Evolutionary conservation across 2,329 filamentous ascomycete genomes (phyloP).

Genomic region (Diaporthe batatas): DNA sequence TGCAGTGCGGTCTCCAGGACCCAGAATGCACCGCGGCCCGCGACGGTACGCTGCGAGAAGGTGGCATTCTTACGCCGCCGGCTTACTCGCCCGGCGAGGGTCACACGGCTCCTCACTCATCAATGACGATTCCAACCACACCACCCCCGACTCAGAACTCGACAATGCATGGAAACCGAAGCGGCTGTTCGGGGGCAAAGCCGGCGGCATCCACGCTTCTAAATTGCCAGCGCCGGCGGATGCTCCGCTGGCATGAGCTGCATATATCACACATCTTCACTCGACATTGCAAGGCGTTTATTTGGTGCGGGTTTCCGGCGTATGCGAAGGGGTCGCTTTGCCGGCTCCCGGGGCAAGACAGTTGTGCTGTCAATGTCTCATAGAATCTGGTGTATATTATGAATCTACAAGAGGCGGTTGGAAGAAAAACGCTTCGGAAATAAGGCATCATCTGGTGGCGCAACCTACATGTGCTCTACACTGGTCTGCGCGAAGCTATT

Average conservation of each 20-base stretch:
- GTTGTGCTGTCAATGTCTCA: constrained; percentile 28
- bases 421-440: not conserved
- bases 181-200: not conserved
- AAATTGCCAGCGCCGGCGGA: not conserved
- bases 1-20: not conserved
- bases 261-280: constrained; percentile 41
- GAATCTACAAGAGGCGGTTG: not conserved
- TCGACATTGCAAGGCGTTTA: constrained; percentile 43
- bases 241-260: constrained; percentile 32
- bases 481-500: not conserved
- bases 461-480: no score
- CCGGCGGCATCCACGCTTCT: not conserved
- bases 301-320: constrained; percentile 27
- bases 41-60: not conserved
- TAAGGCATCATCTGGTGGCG: not conserved
- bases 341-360: constrained; percentile 20
- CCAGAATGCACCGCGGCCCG: not conserved
- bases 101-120: not conserved
- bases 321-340: constrained; percentile 14
- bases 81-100: not conserved
- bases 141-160: not conserved
- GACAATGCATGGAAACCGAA: not conserved
- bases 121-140: not conserved
- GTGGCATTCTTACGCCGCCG: not conserved
- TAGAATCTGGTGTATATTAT: constrained; percentile 37